Evolutionary conservation across 768 basidiomycete species (phyloP).

Genomic region (Suillus variegatus): DNA sequence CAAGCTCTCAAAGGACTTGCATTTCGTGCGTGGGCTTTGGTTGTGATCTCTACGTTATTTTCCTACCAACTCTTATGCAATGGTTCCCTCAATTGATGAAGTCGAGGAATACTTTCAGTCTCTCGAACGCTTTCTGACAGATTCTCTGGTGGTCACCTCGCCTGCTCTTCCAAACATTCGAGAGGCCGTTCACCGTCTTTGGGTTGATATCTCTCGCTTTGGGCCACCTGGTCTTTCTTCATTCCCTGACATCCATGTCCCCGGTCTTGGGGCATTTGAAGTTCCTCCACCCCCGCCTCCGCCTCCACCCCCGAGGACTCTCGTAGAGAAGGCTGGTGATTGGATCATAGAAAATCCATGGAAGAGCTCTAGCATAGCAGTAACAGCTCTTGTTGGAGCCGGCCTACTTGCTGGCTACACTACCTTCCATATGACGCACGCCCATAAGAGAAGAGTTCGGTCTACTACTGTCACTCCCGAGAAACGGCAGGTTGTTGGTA

Average conservation of each 20-base stretch:
- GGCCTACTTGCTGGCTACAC: conserved; percentile 64
- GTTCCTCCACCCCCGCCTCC: conserved; percentile 67
- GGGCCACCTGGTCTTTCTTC: conserved; percentile 55
- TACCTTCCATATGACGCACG: conserved; percentile 22
- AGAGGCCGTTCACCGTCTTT: conserved; percentile 67
- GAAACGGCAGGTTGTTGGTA: conserved; percentile 48
- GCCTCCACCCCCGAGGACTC: conserved; percentile 47
- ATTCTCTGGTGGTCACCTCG: conserved; percentile 55
- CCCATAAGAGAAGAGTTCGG: conserved; percentile 25
- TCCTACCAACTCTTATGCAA: conserved; percentile 4
- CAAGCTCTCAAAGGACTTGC: conserved; percentile 6
- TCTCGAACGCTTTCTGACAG: conserved; percentile 61
- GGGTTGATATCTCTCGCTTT: conserved; percentile 80
- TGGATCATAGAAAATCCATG: conserved; percentile 65
- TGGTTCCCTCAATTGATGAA: conserved; percentile 55
- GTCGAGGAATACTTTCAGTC: conserved; percentile 71
- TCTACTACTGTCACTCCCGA: conserved; percentile 34
- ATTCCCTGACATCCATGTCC: conserved; percentile 56
- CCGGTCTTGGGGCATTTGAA: conserved; percentile 70
- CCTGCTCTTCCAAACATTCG: conserved; percentile 64
- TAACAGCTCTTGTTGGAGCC: conserved; percentile 63
- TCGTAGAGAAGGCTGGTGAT: conserved; percentile 45
- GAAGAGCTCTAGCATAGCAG: conserved; percentile 53
- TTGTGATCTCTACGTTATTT: background rate
- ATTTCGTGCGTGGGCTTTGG: conserved; percentile 1